Evolutionary conservation across 2,329 filamentous ascomycete species (phyloP).

Genomic region (Ophiosphaerella herpotricha): DNA sequence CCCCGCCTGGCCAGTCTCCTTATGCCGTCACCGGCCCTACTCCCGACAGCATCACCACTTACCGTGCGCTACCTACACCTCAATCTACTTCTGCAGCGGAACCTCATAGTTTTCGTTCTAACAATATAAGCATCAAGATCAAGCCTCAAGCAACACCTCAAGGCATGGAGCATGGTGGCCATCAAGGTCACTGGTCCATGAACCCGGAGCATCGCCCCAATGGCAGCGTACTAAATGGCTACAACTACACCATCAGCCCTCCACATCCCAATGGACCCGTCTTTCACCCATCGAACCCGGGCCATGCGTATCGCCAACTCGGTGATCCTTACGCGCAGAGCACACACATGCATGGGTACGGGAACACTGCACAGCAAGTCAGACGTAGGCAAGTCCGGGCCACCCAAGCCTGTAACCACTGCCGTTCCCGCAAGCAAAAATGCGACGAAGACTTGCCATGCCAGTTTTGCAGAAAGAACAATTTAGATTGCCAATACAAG

Average conservation of each 20-base stretch:
- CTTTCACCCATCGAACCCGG: constrained; percentile 33
- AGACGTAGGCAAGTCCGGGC: constrained; percentile 44
- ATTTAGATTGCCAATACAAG: constrained; percentile 47
- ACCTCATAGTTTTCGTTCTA: too few relatives aligned
- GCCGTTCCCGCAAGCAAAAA: constrained; percentile 47
- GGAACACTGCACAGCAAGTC: constrained; percentile 15
- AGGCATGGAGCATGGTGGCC: constrained; percentile 43
- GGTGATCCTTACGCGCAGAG: constrained; percentile 2
- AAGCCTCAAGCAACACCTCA: constrained; percentile 1
- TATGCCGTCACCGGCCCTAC: too few relatives aligned
- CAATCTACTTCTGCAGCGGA: too few relatives aligned
- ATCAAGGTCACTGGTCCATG: constrained; percentile 36
- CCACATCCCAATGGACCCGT: constrained; percentile 33
- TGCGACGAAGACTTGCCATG: constrained; percentile 47
- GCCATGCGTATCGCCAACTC: constrained; percentile 37
- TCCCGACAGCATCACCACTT: too few relatives aligned
- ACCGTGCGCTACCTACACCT: too few relatives aligned
- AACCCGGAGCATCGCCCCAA: constrained; percentile 28
- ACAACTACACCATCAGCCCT: constrained; percentile 35
- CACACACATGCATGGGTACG: too few relatives aligned
- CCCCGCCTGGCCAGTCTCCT: too few relatives aligned
- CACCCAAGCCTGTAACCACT: constrained; percentile 68
- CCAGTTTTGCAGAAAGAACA: constrained; percentile 79
- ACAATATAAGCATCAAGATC: too few relatives aligned
- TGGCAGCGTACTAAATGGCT: constrained; percentile 38